These are phyloP conservation scores for Chrysosphaeria jannelii DNA, from an alignment of 2,329 filamentous ascomycete genomes.

Conservation along the genomic window DNA sequence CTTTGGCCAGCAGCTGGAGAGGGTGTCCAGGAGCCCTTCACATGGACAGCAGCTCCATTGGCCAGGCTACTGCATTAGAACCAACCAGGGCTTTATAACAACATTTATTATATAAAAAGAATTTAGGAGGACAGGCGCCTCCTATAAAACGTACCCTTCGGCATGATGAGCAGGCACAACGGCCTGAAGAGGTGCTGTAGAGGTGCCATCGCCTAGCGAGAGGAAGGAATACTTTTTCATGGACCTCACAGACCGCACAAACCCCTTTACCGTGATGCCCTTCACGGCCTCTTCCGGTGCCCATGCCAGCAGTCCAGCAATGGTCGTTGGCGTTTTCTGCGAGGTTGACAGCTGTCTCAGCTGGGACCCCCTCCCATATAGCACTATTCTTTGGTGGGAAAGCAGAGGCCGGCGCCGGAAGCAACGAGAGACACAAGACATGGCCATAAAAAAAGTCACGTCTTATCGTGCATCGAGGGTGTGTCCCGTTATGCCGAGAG, in stretches of 20 bases:
- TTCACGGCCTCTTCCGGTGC: conserved; percentile 13
- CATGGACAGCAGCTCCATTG: conserved; percentile 49
- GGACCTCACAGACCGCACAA: conserved; percentile 56
- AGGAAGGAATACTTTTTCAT: conserved; percentile 68
- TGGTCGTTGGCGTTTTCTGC: conserved; percentile 11
- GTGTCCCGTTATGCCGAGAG: too few relatives aligned
- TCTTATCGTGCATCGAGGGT: too few relatives aligned
- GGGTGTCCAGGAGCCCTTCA: conserved; percentile 48
- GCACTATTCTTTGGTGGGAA: too few relatives aligned
- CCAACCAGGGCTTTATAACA: too few relatives aligned
- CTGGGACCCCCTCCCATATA: too few relatives aligned
- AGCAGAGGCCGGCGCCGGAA: too few relatives aligned
- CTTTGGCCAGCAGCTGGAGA: conserved; percentile 38
- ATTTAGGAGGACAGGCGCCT: conserved; percentile 17
- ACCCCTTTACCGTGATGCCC: conserved; percentile 40
- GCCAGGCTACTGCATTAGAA: conserved; percentile 2
- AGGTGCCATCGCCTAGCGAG: conserved; percentile 65
- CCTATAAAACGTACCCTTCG: too few relatives aligned
- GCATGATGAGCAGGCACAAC: conserved; percentile 43
- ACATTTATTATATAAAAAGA: conserved; percentile 1
- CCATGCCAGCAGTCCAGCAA: conserved; percentile 26
- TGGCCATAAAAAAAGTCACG: too few relatives aligned
- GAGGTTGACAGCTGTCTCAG: too few relatives aligned
- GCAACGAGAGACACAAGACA: too few relatives aligned
- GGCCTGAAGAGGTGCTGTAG: conserved; percentile 47